Evolutionary conservation across 176 grass and related monocot genomes (phyloP).

Genomic region (Microstegium vimineum): DNA sequence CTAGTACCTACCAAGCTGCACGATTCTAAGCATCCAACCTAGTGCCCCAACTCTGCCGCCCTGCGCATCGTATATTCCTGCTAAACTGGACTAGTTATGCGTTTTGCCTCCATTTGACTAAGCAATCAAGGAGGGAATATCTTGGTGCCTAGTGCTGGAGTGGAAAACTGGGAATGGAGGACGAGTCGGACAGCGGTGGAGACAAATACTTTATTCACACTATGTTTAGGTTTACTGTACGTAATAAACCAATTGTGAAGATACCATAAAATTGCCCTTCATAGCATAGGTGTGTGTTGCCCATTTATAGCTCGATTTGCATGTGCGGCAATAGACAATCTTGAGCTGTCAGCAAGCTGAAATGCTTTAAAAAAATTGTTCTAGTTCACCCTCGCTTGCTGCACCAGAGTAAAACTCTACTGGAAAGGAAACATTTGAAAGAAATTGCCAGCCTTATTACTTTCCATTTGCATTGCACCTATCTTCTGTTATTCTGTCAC

Average conservation of each 20-base stretch:
- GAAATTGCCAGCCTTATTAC: background rate
- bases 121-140: background rate
- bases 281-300: background rate
- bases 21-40: background rate
- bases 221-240: no score
- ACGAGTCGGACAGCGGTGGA: no score
- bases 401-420: background rate
- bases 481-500: background rate
- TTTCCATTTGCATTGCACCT: background rate
- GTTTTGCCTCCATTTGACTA: background rate
- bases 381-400: background rate
- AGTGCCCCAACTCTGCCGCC: background rate
- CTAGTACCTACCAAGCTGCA: background rate
- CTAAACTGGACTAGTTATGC: background rate
- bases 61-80: background rate
- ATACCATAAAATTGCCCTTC: background rate
- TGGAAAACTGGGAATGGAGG: background rate
- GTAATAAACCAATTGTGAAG: background rate
- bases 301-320: background rate
- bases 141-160: background rate
- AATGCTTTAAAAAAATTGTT: background rate
- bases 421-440: background rate
- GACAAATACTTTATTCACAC: no score
- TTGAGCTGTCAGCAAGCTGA: background rate
- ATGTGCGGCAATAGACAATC: background rate